phyloP scores from a whole-genome alignment of 768 basidiomycete genomes.

The Rhodosporidiobolus odoratus region DNA sequence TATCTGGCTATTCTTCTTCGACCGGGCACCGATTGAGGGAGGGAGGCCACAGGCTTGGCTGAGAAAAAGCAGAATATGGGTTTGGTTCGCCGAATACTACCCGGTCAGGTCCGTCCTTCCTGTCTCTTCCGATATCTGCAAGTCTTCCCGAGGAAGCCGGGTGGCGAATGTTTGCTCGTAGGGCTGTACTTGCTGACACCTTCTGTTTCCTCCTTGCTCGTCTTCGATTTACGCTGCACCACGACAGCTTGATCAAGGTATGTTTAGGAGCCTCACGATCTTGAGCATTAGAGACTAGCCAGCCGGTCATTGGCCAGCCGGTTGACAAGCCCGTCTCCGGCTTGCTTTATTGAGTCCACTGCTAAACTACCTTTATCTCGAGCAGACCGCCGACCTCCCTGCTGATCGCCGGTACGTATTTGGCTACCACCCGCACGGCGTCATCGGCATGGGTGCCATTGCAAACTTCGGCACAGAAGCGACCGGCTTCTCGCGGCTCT shows the following conservation, averaged over 20 bases:
- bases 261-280: conserved; percentile 19
- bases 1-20: conserved; percentile 70
- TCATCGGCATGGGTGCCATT: conserved; percentile 89
- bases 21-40: conserved; percentile 69
- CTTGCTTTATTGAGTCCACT: too few species aligned
- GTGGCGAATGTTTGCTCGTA: neutral
- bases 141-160: neutral
- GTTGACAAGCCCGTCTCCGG: neutral
- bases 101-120: conserved; percentile 36
- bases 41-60: conserved; percentile 69
- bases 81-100: conserved; percentile 32
- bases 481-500: conserved; percentile 80
- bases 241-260: conserved; percentile 51
- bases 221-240: neutral
- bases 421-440: conserved; percentile 97
- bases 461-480: conserved; percentile 97
- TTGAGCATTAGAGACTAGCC: too few species aligned
- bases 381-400: conserved; percentile 83
- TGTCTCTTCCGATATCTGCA: neutral
- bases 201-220: conserved; percentile 8
- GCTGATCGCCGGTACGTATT: conserved; percentile 91
- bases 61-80: conserved; percentile 65
- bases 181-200: neutral
- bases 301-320: neutral
- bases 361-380: conserved; percentile 13